Evolutionary conservation across 345 rosid species (phyloP).

Genomic region (Ceriops zippeliana): DNA sequence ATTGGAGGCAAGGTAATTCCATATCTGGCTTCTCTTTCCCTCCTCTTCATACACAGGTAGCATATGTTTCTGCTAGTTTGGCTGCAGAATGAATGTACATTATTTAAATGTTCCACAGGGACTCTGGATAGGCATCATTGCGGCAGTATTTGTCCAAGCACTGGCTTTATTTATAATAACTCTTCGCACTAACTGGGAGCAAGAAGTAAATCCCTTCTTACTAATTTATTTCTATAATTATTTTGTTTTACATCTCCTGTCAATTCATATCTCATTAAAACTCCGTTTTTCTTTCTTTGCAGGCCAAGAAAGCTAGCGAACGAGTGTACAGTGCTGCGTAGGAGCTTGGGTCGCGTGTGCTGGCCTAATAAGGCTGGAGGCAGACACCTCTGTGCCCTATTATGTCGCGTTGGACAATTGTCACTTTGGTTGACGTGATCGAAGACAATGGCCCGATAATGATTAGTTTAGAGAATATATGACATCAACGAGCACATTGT

Average conservation of each 20-base stretch:
- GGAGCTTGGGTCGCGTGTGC: too few relatives aligned
- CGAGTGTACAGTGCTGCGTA: background rate
- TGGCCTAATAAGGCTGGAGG: too few relatives aligned
- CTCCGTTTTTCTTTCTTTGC: background rate
- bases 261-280: background rate
- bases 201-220: conserved; percentile 15
- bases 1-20: conserved; percentile 31
- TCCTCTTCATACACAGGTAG: background rate
- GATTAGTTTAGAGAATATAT: too few relatives aligned
- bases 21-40: background rate
- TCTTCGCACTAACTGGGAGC: conserved; percentile 16
- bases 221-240: background rate
- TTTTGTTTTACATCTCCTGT: background rate
- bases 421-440: too few relatives aligned
- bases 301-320: conserved; percentile 14
- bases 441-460: too few relatives aligned
- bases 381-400: too few relatives aligned
- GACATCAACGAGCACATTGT: too few relatives aligned
- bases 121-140: conserved; percentile 20
- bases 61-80: background rate
- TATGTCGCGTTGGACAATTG: too few relatives aligned
- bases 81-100: background rate
- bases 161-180: conserved; percentile 1
- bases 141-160: conserved; percentile 8
- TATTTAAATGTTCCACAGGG: conserved; percentile 8